These are phyloP conservation scores for Ophiostoma ulmi DNA, from an alignment of 2,329 filamentous ascomycete species.

Conservation along the genomic window DNA sequence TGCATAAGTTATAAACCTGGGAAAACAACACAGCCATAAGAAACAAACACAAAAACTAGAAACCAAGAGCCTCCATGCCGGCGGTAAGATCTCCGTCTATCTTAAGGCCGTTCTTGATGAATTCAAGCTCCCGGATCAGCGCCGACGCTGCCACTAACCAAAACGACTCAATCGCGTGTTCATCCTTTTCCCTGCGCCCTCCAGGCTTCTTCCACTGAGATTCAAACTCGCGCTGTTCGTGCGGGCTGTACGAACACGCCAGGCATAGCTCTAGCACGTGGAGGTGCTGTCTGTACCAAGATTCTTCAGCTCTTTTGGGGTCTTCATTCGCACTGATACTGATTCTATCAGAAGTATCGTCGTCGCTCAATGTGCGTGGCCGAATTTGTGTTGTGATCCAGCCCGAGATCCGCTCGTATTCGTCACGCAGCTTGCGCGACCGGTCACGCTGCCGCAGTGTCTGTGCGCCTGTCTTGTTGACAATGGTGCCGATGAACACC, in stretches of 20 bases:
- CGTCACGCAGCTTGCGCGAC: conserved; percentile 48
- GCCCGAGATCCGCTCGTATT: conserved; percentile 44
- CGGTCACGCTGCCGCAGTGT: conserved; percentile 48
- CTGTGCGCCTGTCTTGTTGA: conserved; percentile 47
- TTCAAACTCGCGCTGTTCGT: conserved; percentile 5
- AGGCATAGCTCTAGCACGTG: conserved; percentile 33
- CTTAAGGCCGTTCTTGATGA: conserved; percentile 14
- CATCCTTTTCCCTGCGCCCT: neutral
- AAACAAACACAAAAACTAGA: neutral
- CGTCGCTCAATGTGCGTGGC: conserved; percentile 11
- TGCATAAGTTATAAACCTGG: neutral
- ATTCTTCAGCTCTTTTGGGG: too few species aligned
- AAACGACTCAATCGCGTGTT: conserved; percentile 32
- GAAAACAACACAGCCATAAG: neutral
- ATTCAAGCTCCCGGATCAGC: conserved; percentile 31
- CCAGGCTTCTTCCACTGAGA: neutral
- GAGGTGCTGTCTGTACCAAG: conserved; percentile 14
- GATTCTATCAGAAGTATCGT: neutral
- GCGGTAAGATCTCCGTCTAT: conserved; percentile 13
- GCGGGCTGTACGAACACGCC: conserved; percentile 29
- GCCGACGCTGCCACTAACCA: conserved; percentile 33
- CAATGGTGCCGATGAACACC: conserved; percentile 52
- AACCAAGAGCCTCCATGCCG: conserved; percentile 14
- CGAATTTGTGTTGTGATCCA: conserved; percentile 34
- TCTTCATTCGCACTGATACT: neutral